Percentiles rank a stretch among this genome's conserved stretches.
Conservation (phyloP, 2,329 filamentous ascomycete genomes). For the Boeremia exigua region DNA sequence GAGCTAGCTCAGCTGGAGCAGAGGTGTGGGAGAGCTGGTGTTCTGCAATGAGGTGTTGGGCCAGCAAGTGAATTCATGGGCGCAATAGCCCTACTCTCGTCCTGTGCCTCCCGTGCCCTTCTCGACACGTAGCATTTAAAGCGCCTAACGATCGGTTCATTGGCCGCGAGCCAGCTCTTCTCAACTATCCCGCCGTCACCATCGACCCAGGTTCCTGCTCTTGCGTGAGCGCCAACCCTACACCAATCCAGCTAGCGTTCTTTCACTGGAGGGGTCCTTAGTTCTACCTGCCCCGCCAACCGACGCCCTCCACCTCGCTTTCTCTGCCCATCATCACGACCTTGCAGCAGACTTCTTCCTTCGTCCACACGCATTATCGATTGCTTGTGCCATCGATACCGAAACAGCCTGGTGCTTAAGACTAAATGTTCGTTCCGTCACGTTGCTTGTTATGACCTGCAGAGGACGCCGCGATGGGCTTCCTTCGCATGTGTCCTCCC, state of each 20-base stretch:
- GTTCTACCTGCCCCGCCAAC: conserved; percentile 41
- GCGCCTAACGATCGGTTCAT: conserved; percentile 4
- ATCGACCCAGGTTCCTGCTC: conserved; percentile 10
- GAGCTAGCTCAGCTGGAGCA: conserved; percentile 23
- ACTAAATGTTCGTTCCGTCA: conserved; percentile 51
- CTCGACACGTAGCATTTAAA: neutral
- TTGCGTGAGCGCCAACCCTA: conserved; percentile 27
- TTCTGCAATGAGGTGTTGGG: conserved; percentile 15
- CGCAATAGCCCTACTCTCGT: conserved; percentile 14
- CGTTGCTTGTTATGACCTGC: conserved; percentile 42
- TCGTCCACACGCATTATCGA: conserved; percentile 23
- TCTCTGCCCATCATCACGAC: conserved; percentile 30
- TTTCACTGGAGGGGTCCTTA: conserved; percentile 40
- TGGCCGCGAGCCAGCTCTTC: neutral
- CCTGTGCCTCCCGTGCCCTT: neutral
- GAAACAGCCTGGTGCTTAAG: conserved; percentile 37
- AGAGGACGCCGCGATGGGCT: conserved; percentile 39
- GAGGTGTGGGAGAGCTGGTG: conserved; percentile 18
- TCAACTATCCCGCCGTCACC: conserved; percentile 3
- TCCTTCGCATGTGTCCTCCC: conserved; percentile 30
- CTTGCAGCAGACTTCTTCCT: conserved; percentile 23
- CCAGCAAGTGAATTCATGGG: conserved; percentile 14
- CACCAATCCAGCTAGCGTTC: conserved; percentile 38
- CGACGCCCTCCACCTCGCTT: conserved; percentile 31
- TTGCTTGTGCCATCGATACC: conserved; percentile 34